Evolutionary conservation across 2,329 filamentous ascomycete species (phyloP), one percentile per base, ranked within the genome.

Genomic region (Rasamsonia emersonii): DNA sequence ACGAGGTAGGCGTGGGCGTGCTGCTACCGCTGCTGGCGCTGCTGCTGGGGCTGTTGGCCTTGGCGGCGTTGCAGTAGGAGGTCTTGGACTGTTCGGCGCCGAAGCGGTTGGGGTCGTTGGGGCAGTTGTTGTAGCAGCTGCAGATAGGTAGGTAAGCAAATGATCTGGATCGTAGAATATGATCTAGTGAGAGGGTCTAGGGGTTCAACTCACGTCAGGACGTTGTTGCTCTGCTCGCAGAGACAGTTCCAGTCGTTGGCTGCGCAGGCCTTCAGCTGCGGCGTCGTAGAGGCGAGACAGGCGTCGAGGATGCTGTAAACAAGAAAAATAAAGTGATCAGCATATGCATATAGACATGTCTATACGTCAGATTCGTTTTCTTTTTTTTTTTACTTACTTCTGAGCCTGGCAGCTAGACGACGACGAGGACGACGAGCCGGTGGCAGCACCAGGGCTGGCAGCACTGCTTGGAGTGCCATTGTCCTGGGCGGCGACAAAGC

Each of bases 91-190:
- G 45, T 9, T 59, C 35, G 18, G 51, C 56, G 18, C 48, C 47
- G 35, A 48, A 47, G 23, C 49, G 45, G 30, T 51, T 54, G 10
- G 59, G 40, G 45, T 69, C 64, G 42, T 61, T 54, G 32, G 75
- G 73, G 61, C 77, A 79, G 63, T 76, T 75, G 63, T 71, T 70
- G 62, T 76, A 79, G 68, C 76, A 79, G 18, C 66, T 69, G 19
- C 18, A 32, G 18, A 26, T 14, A 24, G 16, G 9, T 42, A 46
- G 4, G 11, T n/a, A 43, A 55, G 3, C 14, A 33, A 27, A 15
- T 4, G 5, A 26, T 6, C 24, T 7, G 15, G 24, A 26, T 26
- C 7, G 15, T 6, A 26, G 15, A n/a, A n/a, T n/a, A n/a, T n/a
- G n/a, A n/a, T n/a, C n/a, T 6, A 6, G 11, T 26, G 7, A 4